A percentile compares a stretch with the other conserved stretches of the same genome.
Evolutionary conservation across 2,329 filamentous ascomycete genomes (phyloP).

Genomic region (Dothistroma pini): DNA sequence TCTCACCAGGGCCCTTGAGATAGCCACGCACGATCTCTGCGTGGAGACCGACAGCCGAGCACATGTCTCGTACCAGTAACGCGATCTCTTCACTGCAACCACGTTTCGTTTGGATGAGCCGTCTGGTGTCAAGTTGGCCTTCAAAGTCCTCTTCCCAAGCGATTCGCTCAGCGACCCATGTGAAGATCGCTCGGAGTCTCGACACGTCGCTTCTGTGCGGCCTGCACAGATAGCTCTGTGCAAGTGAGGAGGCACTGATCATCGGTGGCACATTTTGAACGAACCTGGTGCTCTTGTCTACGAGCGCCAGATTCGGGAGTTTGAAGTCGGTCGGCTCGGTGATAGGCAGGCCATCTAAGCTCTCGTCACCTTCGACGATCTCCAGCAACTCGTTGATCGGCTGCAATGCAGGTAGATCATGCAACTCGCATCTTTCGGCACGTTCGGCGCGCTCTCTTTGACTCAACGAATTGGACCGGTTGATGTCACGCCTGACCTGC

Average conservation of each 20-base stretch:
- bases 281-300: constrained; percentile 95
- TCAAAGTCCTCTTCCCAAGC: constrained; percentile 95
- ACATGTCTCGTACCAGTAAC: constrained; percentile 88
- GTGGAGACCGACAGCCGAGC: constrained; percentile 78
- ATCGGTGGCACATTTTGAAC: constrained; percentile 72
- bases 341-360: constrained; percentile 79
- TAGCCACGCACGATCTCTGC: constrained; percentile 87
- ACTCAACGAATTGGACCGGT: constrained; percentile 89
- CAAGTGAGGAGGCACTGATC: constrained; percentile 75
- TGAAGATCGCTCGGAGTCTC: constrained; percentile 88
- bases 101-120: constrained; percentile 78
- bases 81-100: constrained; percentile 89
- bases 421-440: constrained; percentile 87
- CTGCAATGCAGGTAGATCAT: constrained; percentile 83
- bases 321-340: constrained; percentile 76
- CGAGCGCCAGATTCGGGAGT: constrained; percentile 65
- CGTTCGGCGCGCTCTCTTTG: constrained; percentile 81
- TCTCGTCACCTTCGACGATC: constrained; percentile 84
- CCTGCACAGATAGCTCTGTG: constrained; percentile 87
- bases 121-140: constrained; percentile 74
- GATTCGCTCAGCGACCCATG: constrained; percentile 93
- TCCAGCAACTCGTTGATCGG: constrained; percentile 87
- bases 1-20: constrained; percentile 83
- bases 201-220: constrained; percentile 95
- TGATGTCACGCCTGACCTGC: constrained; percentile 93